Evolutionary conservation across 805 yeast genomes (phyloP), one percentile per base, ranked within the genome.

Genomic region (Yamadazyma akitaensis): DNA sequence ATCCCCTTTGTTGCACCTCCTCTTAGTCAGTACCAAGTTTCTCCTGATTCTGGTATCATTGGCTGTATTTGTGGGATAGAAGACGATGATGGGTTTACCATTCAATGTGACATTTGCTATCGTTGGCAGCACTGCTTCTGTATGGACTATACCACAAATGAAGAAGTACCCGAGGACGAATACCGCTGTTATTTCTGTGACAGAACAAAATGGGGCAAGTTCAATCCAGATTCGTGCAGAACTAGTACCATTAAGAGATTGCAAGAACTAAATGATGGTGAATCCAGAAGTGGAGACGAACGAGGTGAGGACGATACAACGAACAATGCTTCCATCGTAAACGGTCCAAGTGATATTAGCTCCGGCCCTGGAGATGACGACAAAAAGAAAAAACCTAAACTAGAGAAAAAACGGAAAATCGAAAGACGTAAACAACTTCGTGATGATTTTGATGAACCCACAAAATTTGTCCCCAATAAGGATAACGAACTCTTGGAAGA

Each of bases 121-220:
- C 80, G 96, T 51, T 91, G 97, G 97, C 97, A 91, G 62, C 98
- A 91, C 67, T 90, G 94, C 24, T 73, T 80, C n/a, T 91, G 98
- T 65, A 88, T 89, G 79, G 85, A 85, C 7, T 88, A 87, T 47
- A 73, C 73, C 38, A 79, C 83, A 38, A 80, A 79, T 48, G 85
- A 80, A 34, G 83, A 85, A 42, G 95, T 83, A 0, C 96, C 96
- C 0, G 96, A 89, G 46, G 81, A 80, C 44, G 74, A 67, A 47
- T 91, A 86, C 60, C 70, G 80, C 25, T 91, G 98, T 60, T 87
- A 86, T 59, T 74, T 74, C 40, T 91, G 98, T 67, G 84, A 84
- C 47, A 61, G 67, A 39, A 47, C 52, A 19, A 68, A 72, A 46
- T 65, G 74, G 72, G 70, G 70, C 5, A 63, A 65, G 41, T 70